These are phyloP conservation scores for Lolium multiflorum DNA, from an alignment of 176 grass and related monocot species.

Conservation along the genomic window DNA sequence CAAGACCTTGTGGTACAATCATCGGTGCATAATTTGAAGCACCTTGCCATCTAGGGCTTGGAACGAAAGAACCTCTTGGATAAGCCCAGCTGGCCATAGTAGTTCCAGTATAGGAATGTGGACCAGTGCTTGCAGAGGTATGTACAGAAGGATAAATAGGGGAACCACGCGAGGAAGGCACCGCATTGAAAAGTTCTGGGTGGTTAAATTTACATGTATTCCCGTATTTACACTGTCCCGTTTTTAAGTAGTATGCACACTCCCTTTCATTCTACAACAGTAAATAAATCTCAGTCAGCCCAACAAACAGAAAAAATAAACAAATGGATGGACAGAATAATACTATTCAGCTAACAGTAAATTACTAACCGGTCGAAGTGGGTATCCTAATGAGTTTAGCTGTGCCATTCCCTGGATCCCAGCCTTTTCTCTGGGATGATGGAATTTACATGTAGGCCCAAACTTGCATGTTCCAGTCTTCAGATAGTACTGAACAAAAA, in stretches of 20 bases:
- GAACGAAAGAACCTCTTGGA: slow-evolving; percentile 92
- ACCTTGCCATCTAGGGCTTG: slow-evolving; percentile 92
- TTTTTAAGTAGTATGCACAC: slow-evolving; percentile 98
- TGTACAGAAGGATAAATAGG: slow-evolving; percentile 94
- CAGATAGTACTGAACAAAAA: slow-evolving; percentile 75
- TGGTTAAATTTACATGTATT: slow-evolving; percentile 99
- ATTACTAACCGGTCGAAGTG: slow-evolving; percentile 84
- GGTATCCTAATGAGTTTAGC: slow-evolving; percentile 91
- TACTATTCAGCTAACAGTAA: slow-evolving; percentile 24
- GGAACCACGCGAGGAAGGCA: slow-evolving; percentile 65
- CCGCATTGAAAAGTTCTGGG: slow-evolving; percentile 78
- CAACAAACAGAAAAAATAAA: slow-evolving; percentile 29
- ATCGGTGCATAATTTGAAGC: slow-evolving; percentile 90
- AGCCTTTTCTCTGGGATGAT: slow-evolving; percentile 98
- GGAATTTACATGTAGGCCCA: slow-evolving; percentile 99
- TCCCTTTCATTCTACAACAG: slow-evolving; percentile 86
- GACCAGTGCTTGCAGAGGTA: slow-evolving; percentile 66
- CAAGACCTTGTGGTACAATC: slow-evolving; percentile 91
- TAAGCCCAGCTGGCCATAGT: slow-evolving; percentile 76
- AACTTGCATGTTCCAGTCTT: slow-evolving; percentile 99
- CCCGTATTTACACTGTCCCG: slow-evolving; percentile 97
- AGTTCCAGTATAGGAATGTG: slow-evolving; percentile 72
- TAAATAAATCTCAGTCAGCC: slow-evolving; percentile 27
- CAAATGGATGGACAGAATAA: slow-evolving; percentile 19
- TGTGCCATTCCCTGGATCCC: slow-evolving; percentile 79